Conservation (phyloP, 2,329 filamentous ascomycete species). For the Apiospora phragmitis region DNA sequence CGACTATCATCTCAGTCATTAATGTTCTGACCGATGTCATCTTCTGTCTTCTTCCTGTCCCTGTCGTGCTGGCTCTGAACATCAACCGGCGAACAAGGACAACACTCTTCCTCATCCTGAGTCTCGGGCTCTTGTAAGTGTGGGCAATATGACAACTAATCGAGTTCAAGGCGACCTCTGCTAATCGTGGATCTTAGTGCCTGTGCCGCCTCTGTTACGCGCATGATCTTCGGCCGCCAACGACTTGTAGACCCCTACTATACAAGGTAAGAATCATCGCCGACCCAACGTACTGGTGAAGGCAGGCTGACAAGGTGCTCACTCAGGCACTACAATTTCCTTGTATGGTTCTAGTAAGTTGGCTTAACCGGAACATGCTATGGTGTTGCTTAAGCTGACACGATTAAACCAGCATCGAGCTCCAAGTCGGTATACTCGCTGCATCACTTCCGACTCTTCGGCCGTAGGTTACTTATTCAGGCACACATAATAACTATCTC, state of each 20-base stretch:
- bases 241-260: neutral
- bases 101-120: neutral
- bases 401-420: constrained; percentile 5
- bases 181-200: neutral
- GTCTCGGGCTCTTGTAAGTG: neutral
- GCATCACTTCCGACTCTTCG: constrained; percentile 10
- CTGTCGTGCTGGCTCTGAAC: neutral
- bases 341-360: neutral
- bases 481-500: no score
- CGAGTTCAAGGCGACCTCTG: neutral
- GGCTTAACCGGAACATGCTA: neutral
- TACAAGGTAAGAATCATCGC: neutral
- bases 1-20: neutral
- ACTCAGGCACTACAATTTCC: neutral
- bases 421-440: constrained; percentile 10
- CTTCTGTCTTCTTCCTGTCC: neutral
- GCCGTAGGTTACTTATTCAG: neutral
- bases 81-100: neutral
- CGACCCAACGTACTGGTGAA: neutral
- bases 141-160: neutral
- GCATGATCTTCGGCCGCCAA: neutral
- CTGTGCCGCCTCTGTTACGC: neutral
- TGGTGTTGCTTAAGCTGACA: neutral
- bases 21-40: neutral
- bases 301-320: neutral